phyloP scores from a whole-genome alignment of 805 yeast species.

The Cyberlindnera veronae region DNA sequence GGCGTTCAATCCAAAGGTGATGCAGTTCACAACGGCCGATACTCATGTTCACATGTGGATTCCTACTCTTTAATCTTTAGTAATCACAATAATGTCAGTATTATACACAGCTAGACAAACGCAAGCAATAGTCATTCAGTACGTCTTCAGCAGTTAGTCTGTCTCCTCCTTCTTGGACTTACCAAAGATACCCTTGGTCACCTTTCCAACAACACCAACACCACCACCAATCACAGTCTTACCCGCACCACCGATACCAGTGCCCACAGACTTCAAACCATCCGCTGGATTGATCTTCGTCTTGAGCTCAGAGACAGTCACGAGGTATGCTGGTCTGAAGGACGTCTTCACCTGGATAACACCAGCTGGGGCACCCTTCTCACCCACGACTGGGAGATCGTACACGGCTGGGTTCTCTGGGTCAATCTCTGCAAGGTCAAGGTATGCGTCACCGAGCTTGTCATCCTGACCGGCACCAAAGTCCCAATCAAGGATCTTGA shows the following conservation, averaged over 20 bases:
- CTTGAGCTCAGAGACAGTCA: conserved; percentile 37
- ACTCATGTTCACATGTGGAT: conserved; percentile 22
- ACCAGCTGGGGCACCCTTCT: conserved; percentile 51
- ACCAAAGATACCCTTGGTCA: conserved; percentile 39
- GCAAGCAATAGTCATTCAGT: no score
- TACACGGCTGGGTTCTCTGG: conserved; percentile 51
- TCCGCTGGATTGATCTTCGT: conserved; percentile 40
- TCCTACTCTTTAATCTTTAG: no score
- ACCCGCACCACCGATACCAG: conserved; percentile 46
- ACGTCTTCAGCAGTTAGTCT: no score
- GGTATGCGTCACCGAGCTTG: conserved; percentile 59
- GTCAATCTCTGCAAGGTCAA: conserved; percentile 58
- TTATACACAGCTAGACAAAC: conserved; percentile 78
- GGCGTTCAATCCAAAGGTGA: conserved; percentile 38
- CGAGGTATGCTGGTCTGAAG: conserved; percentile 70
- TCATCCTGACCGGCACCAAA: conserved; percentile 87
- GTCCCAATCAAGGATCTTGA: conserved; percentile 86
- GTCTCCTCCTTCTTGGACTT: conserved; percentile 14
- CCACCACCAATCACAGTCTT: conserved; percentile 42
- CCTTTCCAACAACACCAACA: conserved; percentile 41
- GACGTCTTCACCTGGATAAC: conserved; percentile 51
- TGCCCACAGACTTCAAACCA: conserved; percentile 50
- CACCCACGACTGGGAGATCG: conserved; percentile 46
- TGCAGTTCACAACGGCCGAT: conserved; percentile 26
- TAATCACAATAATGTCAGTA: no score